Conservation (phyloP, 23 red algal genomes). For the Gracilariopsis chorda region DNA sequence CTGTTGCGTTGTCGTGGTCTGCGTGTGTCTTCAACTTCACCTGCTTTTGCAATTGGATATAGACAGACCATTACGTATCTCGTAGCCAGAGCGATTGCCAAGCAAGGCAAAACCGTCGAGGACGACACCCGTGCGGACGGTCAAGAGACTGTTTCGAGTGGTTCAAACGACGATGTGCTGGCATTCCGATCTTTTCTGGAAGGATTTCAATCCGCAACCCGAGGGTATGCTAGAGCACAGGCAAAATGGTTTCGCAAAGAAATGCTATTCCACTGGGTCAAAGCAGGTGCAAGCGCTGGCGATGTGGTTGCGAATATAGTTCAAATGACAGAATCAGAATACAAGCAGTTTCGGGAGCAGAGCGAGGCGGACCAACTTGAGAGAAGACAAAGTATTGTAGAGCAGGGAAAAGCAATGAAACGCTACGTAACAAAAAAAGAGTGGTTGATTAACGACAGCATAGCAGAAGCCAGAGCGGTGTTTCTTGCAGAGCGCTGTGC, state of each 20-base stretch:
- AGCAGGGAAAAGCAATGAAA: constrained; percentile 55
- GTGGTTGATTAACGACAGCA: constrained; percentile 9
- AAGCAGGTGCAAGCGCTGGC: constrained; percentile 21
- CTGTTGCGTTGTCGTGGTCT: background rate
- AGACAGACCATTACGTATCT: constrained; percentile 87
- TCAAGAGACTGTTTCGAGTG: background rate
- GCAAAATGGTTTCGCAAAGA: constrained; percentile 89
- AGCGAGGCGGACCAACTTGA: background rate
- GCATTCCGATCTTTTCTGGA: constrained; percentile 57
- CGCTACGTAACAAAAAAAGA: constrained; percentile 13
- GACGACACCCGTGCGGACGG: background rate
- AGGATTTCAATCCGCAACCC: constrained; percentile 73
- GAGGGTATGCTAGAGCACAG: constrained; percentile 86
- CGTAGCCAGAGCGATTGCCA: constrained; percentile 15
- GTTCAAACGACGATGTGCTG: background rate
- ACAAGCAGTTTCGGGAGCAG: background rate
- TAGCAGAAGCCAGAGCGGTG: constrained; percentile 6
- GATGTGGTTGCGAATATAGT: background rate
- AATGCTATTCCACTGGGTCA: constrained; percentile 69
- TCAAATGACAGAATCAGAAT: constrained; percentile 3
- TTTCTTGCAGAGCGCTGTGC: constrained; percentile 6
- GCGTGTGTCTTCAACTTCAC: background rate
- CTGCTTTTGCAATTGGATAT: constrained; percentile 89
- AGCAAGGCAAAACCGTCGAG: background rate
- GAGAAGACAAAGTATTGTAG: constrained; percentile 8